phyloP scores from a whole-genome alignment of 768 basidiomycete genomes.

The Cystoderma amianthinum region DNA sequence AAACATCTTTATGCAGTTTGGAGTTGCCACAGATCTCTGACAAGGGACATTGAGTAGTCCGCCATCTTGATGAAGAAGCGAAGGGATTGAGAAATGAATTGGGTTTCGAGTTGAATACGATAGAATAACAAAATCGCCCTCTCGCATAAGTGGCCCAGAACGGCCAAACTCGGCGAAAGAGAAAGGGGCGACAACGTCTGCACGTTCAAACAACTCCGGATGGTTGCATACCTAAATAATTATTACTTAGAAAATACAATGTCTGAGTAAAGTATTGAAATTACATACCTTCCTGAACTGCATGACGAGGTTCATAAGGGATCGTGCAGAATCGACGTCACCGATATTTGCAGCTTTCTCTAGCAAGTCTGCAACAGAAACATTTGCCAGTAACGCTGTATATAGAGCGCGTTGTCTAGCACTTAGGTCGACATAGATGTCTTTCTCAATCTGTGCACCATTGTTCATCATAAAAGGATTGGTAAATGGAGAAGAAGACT shows the following conservation, averaged over 20 bases:
- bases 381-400: conserved; percentile 83
- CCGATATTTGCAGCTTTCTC: conserved; percentile 90
- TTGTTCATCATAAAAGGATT: too few species aligned
- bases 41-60: conserved; percentile 63
- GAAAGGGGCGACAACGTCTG: conserved; percentile 91
- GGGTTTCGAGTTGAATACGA: conserved; percentile 87
- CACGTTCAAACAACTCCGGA: conserved; percentile 95
- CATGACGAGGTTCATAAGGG: conserved; percentile 99
- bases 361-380: conserved; percentile 90
- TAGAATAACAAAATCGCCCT: conserved; percentile 77
- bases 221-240: conserved; percentile 87
- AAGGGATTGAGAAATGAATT: conserved; percentile 73
- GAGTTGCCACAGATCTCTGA: conserved; percentile 37
- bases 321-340: conserved; percentile 86
- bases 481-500: too few species aligned
- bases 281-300: conserved; percentile 88
- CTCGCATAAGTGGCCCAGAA: conserved; percentile 76
- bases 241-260: conserved; percentile 1
- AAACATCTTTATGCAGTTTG: conserved; percentile 59
- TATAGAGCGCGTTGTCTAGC: conserved; percentile 90
- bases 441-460: conserved; percentile 97
- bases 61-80: conserved; percentile 71
- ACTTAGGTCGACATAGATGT: conserved; percentile 91
- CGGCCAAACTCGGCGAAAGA: conserved; percentile 81
- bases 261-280: not conserved